phyloP scores from a whole-genome alignment of 495 filamentous ascomycete species.

The Hypoxylon fuscum region DNA sequence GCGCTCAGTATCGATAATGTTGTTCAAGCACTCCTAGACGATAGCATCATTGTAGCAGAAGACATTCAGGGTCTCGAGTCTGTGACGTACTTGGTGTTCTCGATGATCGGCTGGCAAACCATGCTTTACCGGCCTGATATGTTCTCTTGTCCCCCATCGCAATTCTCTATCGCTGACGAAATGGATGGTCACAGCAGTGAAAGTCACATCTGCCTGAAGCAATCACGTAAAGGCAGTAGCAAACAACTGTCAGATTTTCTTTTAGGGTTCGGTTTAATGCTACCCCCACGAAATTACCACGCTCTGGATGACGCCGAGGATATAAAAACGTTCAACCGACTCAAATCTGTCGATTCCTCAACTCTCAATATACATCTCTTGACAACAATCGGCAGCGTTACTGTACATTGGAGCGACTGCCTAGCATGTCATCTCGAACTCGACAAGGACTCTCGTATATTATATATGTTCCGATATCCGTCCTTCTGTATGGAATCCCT shows the following conservation, averaged over 20 bases:
- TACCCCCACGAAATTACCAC: constrained; percentile 2
- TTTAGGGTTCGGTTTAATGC: constrained; percentile 5
- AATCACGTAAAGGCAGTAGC: not conserved
- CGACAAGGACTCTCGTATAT: constrained; percentile 2
- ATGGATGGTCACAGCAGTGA: constrained; percentile 14
- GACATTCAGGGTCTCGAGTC: constrained; percentile 3
- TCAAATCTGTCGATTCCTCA: constrained; percentile 5
- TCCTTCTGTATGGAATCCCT: constrained; percentile 28
- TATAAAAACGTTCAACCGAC: not conserved
- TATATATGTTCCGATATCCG: constrained; percentile 37
- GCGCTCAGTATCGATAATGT: not conserved
- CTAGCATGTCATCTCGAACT: constrained; percentile 39
- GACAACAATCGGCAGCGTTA: constrained; percentile 25
- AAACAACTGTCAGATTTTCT: not conserved
- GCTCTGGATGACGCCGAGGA: not conserved
- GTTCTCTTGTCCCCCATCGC: constrained; percentile 19
- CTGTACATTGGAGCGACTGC: constrained; percentile 31
- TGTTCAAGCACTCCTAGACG: not conserved
- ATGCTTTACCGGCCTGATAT: constrained; percentile 36
- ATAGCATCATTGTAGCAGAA: not conserved
- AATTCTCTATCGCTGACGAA: constrained; percentile 29
- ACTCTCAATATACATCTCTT: constrained; percentile 9
- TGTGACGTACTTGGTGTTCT: constrained; percentile 30
- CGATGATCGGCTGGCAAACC: constrained; percentile 40
- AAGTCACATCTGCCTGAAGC: not conserved